Base-by-base conservation (phyloP, 164 flowering plant genomes). In the Platanus orientalis region DNA sequence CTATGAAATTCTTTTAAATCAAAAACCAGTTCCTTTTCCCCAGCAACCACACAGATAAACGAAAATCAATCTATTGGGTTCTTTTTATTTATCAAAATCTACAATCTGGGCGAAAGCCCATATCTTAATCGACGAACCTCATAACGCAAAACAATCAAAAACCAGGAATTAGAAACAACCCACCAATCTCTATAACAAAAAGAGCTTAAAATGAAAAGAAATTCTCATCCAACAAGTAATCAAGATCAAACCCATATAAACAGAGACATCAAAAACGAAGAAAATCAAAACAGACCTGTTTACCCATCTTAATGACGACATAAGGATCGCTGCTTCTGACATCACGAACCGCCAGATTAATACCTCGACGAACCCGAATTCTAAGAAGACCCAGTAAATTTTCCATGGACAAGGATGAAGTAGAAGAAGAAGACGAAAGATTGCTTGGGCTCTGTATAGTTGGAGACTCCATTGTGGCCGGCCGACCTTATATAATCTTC, bases 241-340 rank as follows among this genome's bases (percentile, higher is more conserved):
- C n/a, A 50, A 28, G 27, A 25, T n/a, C 36, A 66, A 21, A 57
- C 16, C 2, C 9, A 55, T 5, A 29, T 24, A 2, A n/a, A n/a
- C n/a, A n/a, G n/a, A n/a, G 40, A 47, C 12, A 7, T 3, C 13
- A 54, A 19, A 9, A 24, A 2, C 11, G 24, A 49, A 54, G 16
- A 54, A 19, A 9, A 24, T 1, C 11, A 20, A 49, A 54, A 11
- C 27, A n/a, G 11, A 85, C 90, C 88, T 85, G 90, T 66, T 73
- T 73, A 20, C 81, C 91, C 85, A 86, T 78, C 65, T 61, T 74
- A 74, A 86, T 58, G 26, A 79, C 79, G 14, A 82, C 78, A 36
- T 86, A 86, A 55, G 91, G 91, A 70, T 86, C 91, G 58, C 91
- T 86, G 63, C 71, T 83, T 1, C 68, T 51, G 27, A 79, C 71